Base-by-base conservation (phyloP, 2,329 filamentous ascomycete species). In the Leptodontidium sp. region DNA sequence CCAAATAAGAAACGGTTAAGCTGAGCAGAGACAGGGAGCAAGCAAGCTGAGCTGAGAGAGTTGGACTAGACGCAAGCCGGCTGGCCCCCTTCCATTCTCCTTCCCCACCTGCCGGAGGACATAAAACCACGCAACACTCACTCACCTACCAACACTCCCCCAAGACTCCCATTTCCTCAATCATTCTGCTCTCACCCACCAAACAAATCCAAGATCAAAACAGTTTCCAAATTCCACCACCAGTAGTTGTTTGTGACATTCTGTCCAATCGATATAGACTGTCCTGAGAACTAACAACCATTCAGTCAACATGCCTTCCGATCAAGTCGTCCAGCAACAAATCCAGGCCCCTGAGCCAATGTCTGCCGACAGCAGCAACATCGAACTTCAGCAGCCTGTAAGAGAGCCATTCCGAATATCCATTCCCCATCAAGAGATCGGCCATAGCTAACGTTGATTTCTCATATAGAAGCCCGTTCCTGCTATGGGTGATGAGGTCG, bases 371-470 rank as follows among this genome's bases (percentile, higher is more conserved):
- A 70, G 70, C 55, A 59, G 53, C 57, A 70, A 40, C 52, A 65
- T 77, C 61, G 73, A 76, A 57, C 62, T 63, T 50, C 59, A 72
- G 40, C 76, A 77, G 66, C 76, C 76, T 4, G 76, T 77, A 74
- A 29, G 74, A 11, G 50, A 24, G 14, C n/a, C 52, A 55, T 11
- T 61, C 52, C 8, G 1, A 15, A 24, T 12, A 29, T 50, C n/a
- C n/a, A 50, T 24, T 12, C 6, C 7, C 47, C 6, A 12, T 21
- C 2, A 55, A 24, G 38, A 43, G 17, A 21, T 8, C 24, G 59
- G 24, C 5, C 7, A 45, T 32, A 14, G 26, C 69, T 71, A 47
- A 73, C 64, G 4, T 1, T 21, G 47, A 14, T 21, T 66, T 24
- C 29, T 32, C 50, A 49, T 12, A 47, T 29, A 74, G 68, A 75